Conservation (phyloP, 78 protist genomes). For the Isochrysis galbana region DNA sequence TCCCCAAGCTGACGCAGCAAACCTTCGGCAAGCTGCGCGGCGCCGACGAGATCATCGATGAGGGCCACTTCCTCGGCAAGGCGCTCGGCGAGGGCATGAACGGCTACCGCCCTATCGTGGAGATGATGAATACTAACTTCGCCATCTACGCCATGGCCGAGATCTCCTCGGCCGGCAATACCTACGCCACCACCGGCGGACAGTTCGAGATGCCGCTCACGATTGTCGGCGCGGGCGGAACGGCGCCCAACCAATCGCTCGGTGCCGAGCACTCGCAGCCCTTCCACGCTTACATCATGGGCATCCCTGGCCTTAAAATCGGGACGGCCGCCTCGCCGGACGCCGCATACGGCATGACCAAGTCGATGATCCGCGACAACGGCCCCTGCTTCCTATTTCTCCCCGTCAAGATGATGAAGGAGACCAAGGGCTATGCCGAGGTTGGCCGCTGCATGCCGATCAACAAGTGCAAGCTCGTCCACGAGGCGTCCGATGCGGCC, state of each 20-base stretch:
- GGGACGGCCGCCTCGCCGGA: constrained; percentile 48
- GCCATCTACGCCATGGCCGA: constrained; percentile 53
- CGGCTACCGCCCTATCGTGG: constrained; percentile 52
- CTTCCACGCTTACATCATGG: constrained; percentile 49
- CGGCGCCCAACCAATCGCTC: constrained; percentile 46
- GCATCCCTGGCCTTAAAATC: constrained; percentile 48
- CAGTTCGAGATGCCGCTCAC: constrained; percentile 42
- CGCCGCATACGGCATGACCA: constrained; percentile 44
- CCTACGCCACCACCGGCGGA: constrained; percentile 47
- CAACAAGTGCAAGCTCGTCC: neutral
- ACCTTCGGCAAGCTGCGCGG: constrained; percentile 43
- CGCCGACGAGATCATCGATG: constrained; percentile 48
- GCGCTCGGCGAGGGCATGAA: constrained; percentile 49
- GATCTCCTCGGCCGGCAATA: constrained; percentile 36
- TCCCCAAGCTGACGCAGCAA: constrained; percentile 48
- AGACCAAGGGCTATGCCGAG: neutral
- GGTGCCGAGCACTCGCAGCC: constrained; percentile 55
- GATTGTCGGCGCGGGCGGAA: constrained; percentile 46
- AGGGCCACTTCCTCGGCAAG: constrained; percentile 52
- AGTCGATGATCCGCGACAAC: constrained; percentile 54
- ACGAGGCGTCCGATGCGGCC: constrained; percentile 21
- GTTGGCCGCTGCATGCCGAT: constrained; percentile 27
- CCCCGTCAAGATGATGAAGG: constrained; percentile 51
- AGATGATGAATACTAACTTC: constrained; percentile 47
- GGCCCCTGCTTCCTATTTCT: constrained; percentile 43